Percentiles rank a stretch among this genome's conserved stretches.
Evolutionary conservation across 1,284 basidiomycete genomes (phyloP).

Genomic region (Rhodofomes roseus): DNA sequence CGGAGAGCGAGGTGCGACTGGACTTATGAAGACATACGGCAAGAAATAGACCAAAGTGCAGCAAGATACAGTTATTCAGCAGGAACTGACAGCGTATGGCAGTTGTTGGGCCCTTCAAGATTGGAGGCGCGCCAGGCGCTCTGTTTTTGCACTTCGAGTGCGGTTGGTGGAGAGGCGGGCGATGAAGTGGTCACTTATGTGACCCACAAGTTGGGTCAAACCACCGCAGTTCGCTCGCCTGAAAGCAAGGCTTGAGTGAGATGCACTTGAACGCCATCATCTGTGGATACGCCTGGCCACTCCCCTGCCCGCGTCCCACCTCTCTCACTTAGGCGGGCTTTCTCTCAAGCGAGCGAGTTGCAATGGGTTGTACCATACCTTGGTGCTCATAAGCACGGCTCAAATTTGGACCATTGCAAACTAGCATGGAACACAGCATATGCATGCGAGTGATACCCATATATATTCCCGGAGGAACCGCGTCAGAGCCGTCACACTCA

Average conservation of each 20-base stretch:
- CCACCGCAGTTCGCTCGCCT: background rate
- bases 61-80: too few species aligned
- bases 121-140: background rate
- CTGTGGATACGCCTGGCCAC: background rate
- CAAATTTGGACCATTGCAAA: constrained; percentile 15
- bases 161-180: background rate
- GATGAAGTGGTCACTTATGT: background rate
- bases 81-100: too few species aligned
- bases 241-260: background rate
- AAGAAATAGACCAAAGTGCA: too few species aligned
- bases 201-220: background rate
- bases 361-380: background rate
- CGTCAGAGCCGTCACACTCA: background rate
- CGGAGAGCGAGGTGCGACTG: too few species aligned
- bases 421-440: constrained; percentile 7
- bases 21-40: too few species aligned
- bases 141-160: background rate
- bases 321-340: background rate
- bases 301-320: background rate
- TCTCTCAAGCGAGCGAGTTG: background rate
- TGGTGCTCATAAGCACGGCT: background rate
- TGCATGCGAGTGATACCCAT: constrained; percentile 1
- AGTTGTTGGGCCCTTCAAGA: too few species aligned
- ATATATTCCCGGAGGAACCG: constrained; percentile 2
- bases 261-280: background rate